Conservation (phyloP, 805 yeast species). For the Candida alai region DNA sequence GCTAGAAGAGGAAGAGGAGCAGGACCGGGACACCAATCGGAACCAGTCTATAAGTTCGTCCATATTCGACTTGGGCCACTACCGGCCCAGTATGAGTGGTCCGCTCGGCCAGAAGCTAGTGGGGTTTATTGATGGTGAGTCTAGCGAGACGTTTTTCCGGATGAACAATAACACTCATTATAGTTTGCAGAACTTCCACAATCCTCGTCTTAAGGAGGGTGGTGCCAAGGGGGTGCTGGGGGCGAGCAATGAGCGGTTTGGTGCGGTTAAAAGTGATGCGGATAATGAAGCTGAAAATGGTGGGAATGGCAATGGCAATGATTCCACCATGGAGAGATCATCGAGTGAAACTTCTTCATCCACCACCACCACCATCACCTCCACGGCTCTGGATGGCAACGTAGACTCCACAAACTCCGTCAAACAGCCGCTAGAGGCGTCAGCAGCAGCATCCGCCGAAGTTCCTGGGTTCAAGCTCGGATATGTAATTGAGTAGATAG, state of each 20-base stretch:
- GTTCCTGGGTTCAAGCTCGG: conserved; percentile 16
- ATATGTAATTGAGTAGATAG: too few species aligned
- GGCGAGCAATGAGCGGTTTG: background rate
- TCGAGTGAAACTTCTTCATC: background rate
- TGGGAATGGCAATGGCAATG: background rate
- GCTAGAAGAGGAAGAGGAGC: conserved; percentile 1
- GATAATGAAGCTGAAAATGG: conserved; percentile 2
- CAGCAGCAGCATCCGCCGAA: background rate
- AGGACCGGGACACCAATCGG: conserved; percentile 7
- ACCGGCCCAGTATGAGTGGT: background rate
- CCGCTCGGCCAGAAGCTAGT: conserved; percentile 14
- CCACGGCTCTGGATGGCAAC: background rate
- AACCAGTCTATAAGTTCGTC: conserved; percentile 25
- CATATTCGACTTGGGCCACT: conserved; percentile 15
- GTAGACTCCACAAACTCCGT: conserved; percentile 6
- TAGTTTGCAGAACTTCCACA: conserved; percentile 18
- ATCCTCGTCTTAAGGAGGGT: conserved; percentile 18
- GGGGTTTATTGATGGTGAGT: conserved; percentile 24
- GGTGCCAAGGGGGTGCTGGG: conserved; percentile 3
- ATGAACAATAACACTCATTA: conserved; percentile 14
- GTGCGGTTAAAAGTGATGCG: background rate
- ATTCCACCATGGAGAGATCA: conserved; percentile 1
- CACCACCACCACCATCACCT: background rate
- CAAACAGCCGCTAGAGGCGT: conserved; percentile 17
- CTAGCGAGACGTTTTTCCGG: conserved; percentile 7